Percentiles rank a stretch among this genome's conserved stretches.
These are phyloP conservation scores for Penicillium sp. DNA, from an alignment of 2,329 filamentous ascomycete species.

Conservation along the genomic window DNA sequence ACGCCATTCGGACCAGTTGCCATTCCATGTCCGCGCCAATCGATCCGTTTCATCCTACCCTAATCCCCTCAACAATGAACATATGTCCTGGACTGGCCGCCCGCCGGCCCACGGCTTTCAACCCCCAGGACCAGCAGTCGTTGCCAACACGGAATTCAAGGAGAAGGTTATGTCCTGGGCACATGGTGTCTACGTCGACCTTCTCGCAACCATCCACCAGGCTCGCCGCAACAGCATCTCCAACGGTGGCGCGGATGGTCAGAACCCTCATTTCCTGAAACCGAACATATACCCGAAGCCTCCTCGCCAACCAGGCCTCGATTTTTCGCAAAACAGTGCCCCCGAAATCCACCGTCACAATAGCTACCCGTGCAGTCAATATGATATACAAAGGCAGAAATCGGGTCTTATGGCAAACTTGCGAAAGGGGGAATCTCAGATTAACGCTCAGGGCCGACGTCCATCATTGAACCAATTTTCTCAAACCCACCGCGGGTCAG, in stretches of 20 bases:
- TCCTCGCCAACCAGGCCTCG: slow-evolving; percentile 55
- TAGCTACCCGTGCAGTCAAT: slow-evolving; percentile 39
- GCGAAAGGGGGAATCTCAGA: slow-evolving; percentile 16
- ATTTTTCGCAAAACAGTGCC: slow-evolving; percentile 42
- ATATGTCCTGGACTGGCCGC: slow-evolving; percentile 26
- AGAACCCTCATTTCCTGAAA: slow-evolving; percentile 47
- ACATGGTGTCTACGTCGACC: slow-evolving; percentile 69
- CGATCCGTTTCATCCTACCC: slow-evolving; percentile 23
- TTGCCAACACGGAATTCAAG: slow-evolving; percentile 56
- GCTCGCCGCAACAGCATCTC: slow-evolving; percentile 48
- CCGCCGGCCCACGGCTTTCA: slow-evolving; percentile 24
- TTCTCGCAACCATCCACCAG: slow-evolving; percentile 64
- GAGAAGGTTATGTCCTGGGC: slow-evolving; percentile 68
- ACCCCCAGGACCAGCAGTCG: slow-evolving; percentile 18
- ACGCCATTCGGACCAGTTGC: slow-evolving; percentile 37
- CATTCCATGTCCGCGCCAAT: slow-evolving; percentile 26
- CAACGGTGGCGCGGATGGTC: slow-evolving; percentile 42
- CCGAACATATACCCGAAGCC: slow-evolving; percentile 63
- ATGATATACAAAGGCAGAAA: slow-evolving; percentile 29
- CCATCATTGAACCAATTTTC: slow-evolving; percentile 28
- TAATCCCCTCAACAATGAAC: slow-evolving; percentile 21
- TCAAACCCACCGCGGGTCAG: slow-evolving; percentile 23
- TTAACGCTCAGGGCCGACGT: slow-evolving; percentile 21
- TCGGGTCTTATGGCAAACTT: slow-evolving; percentile 8
- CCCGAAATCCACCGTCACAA: slow-evolving; percentile 32